Percentiles rank a stretch among this genome's conserved stretches.
Conservation (phyloP, 1,284 basidiomycete genomes). For the Cystobasidiaceae sp. region DNA sequence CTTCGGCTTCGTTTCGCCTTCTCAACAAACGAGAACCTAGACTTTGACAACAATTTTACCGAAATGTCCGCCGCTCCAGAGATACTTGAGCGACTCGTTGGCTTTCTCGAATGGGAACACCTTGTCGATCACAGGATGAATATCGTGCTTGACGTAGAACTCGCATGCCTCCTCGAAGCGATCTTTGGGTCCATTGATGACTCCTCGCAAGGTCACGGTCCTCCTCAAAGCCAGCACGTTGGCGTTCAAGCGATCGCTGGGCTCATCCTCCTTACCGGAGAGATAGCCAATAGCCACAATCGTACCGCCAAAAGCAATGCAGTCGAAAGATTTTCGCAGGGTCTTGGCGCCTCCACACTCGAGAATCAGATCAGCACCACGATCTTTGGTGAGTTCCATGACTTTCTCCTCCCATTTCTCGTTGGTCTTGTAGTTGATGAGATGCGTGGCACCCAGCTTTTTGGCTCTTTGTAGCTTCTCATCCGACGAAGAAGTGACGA, state of each 20-base stretch:
- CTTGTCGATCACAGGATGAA: neutral
- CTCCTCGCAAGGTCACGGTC: neutral
- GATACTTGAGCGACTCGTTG: neutral
- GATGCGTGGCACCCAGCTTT: conserved; percentile 2
- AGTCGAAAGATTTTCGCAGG: conserved; percentile 8
- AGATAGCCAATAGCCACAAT: conserved; percentile 9
- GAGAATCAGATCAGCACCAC: conserved; percentile 4
- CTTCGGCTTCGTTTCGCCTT: too few species aligned
- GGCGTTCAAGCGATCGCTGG: neutral
- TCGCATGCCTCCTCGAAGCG: neutral
- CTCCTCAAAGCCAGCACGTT: conserved; percentile 10
- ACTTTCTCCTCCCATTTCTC: conserved; percentile 8
- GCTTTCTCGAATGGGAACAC: neutral
- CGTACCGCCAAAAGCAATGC: conserved; percentile 3
- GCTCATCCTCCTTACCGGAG: conserved; percentile 5
- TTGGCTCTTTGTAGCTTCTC: conserved; percentile 7
- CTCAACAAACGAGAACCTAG: too few species aligned
- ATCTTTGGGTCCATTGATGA: conserved; percentile 7
- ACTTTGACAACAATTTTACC: conserved; percentile 8
- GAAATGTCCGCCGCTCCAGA: conserved; percentile 3
- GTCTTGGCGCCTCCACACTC: conserved; percentile 12
- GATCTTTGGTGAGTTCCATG: neutral
- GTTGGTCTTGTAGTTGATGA: conserved; percentile 13
- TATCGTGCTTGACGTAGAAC: neutral
- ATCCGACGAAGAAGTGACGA: conserved; percentile 19